Evolutionary conservation across 2,329 filamentous ascomycete genomes (phyloP).

Genomic region (Cryphonectria parasitica): DNA sequence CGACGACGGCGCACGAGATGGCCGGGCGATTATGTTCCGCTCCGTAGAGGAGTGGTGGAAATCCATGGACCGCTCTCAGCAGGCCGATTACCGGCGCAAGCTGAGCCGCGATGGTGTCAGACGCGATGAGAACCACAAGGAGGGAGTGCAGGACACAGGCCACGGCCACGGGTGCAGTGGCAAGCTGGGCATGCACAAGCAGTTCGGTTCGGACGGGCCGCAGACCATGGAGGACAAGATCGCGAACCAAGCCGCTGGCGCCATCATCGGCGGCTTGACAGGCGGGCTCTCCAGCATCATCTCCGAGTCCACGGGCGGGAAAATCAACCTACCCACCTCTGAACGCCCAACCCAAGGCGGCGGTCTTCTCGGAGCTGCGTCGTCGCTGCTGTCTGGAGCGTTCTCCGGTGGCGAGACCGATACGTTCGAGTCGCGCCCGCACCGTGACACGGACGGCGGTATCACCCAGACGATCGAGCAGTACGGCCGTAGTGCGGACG

Average conservation of each 20-base stretch:
- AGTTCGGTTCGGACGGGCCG: conserved; percentile 49
- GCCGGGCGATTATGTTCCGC: conserved; percentile 77
- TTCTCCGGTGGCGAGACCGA: conserved; percentile 53
- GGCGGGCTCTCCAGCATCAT: conserved; percentile 54
- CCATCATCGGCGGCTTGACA: conserved; percentile 61
- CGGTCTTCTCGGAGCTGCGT: conserved; percentile 71
- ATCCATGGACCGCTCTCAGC: conserved; percentile 63
- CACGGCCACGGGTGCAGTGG: conserved; percentile 82
- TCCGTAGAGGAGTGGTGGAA: conserved; percentile 84
- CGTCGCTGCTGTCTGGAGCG: conserved; percentile 59
- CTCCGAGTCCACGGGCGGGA: conserved; percentile 48
- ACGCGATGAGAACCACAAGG: conserved; percentile 81
- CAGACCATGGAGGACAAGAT: conserved; percentile 60
- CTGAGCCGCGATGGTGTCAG: conserved; percentile 79
- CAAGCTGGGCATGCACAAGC: conserved; percentile 78
- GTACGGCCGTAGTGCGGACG: conserved; percentile 55
- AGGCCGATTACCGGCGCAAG: conserved; percentile 71
- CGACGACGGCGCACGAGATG: conserved; percentile 71
- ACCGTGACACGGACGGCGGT: conserved; percentile 61
- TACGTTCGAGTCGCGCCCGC: conserved; percentile 51
- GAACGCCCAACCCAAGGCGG: conserved; percentile 57
- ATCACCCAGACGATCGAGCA: conserved; percentile 65
- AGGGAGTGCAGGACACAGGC: conserved; percentile 80
- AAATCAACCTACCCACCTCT: conserved; percentile 40
- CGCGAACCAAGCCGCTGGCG: conserved; percentile 58